phyloP scores from a whole-genome alignment of 2,329 filamentous ascomycete genomes.

The Corynespora cassiicola region DNA sequence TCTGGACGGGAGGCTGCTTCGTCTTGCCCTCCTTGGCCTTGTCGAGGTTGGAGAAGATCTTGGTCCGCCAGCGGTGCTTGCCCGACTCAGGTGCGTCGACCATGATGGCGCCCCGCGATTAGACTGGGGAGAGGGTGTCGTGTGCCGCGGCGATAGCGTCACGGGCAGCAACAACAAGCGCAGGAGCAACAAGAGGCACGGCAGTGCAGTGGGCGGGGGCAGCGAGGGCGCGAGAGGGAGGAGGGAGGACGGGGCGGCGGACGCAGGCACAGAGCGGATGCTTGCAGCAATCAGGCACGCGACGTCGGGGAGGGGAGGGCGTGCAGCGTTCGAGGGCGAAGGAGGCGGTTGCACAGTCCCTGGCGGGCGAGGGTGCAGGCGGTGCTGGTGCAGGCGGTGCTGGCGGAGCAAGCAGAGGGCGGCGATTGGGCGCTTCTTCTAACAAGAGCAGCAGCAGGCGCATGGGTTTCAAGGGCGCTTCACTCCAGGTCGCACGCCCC shows the following conservation, averaged over 20 bases:
- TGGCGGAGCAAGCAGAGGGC: background rate
- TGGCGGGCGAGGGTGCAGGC: too few relatives aligned
- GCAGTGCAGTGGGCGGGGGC: background rate
- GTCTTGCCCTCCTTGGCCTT: slow-evolving; percentile 32
- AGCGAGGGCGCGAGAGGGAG: background rate
- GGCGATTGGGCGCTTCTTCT: slow-evolving; percentile 1
- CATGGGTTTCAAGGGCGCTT: too few relatives aligned
- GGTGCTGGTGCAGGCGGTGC: background rate
- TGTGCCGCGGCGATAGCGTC: background rate
- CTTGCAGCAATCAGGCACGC: slow-evolving; percentile 17
- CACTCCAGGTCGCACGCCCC: too few relatives aligned
- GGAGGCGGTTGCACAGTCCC: too few relatives aligned
- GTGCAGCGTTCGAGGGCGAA: too few relatives aligned
- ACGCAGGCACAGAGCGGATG: slow-evolving; percentile 10
- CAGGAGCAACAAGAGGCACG: too few relatives aligned
- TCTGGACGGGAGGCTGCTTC: slow-evolving; percentile 34
- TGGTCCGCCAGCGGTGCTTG: slow-evolving; percentile 57
- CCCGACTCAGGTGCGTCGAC: slow-evolving; percentile 36
- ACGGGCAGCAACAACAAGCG: too few relatives aligned
- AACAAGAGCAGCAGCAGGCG: too few relatives aligned
- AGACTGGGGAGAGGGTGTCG: background rate
- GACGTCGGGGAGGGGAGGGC: slow-evolving; percentile 19
- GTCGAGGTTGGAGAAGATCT: slow-evolving; percentile 53
- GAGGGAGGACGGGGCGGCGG: slow-evolving; percentile 2
- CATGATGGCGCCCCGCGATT: slow-evolving; percentile 24